Evolutionary conservation across 371 early-diverging fungal genomes (phyloP).

Genomic region (Cokeromyces recurvatus): DNA sequence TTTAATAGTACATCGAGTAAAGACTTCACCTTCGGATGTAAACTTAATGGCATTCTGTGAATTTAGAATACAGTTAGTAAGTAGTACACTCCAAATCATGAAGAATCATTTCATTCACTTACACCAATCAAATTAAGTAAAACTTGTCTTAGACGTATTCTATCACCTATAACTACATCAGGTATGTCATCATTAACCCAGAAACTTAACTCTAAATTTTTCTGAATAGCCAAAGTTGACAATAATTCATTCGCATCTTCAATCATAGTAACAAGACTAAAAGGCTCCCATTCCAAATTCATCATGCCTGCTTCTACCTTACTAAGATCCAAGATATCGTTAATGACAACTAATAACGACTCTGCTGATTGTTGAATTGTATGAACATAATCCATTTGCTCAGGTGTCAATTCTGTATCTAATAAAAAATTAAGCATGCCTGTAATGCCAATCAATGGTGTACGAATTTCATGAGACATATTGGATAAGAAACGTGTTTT

Average conservation of each 20-base stretch:
- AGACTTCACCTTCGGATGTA: slow-evolving; percentile 57
- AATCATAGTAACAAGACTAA: slow-evolving; percentile 55
- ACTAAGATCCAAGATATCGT: slow-evolving; percentile 65
- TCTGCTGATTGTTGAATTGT: slow-evolving; percentile 65
- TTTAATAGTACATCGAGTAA: slow-evolving; percentile 53
- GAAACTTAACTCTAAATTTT: slow-evolving; percentile 55
- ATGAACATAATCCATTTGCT: slow-evolving; percentile 63
- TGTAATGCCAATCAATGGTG: slow-evolving; percentile 63
- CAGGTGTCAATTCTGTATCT: slow-evolving; percentile 56
- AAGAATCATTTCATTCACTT: too few species aligned
- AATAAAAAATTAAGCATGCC: slow-evolving; percentile 64
- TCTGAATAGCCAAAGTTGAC: slow-evolving; percentile 58
- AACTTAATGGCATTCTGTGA: slow-evolving; percentile 71
- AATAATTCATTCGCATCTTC: slow-evolving; percentile 60
- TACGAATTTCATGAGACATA: slow-evolving; percentile 69
- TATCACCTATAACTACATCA: slow-evolving; percentile 55
- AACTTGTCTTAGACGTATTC: slow-evolving; percentile 55
- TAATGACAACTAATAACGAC: slow-evolving; percentile 60
- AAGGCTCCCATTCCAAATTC: slow-evolving; percentile 62
- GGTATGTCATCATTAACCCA: slow-evolving; percentile 59
- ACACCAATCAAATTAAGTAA: slow-evolving; percentile 52
- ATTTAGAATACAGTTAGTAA: too few species aligned
- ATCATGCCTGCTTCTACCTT: slow-evolving; percentile 74
- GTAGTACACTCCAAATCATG: too few species aligned
- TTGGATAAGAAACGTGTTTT: slow-evolving; percentile 65